phyloP scores from a whole-genome alignment of 225 moss, liverwort and hornwort species.

The Climacium dendroides region DNA sequence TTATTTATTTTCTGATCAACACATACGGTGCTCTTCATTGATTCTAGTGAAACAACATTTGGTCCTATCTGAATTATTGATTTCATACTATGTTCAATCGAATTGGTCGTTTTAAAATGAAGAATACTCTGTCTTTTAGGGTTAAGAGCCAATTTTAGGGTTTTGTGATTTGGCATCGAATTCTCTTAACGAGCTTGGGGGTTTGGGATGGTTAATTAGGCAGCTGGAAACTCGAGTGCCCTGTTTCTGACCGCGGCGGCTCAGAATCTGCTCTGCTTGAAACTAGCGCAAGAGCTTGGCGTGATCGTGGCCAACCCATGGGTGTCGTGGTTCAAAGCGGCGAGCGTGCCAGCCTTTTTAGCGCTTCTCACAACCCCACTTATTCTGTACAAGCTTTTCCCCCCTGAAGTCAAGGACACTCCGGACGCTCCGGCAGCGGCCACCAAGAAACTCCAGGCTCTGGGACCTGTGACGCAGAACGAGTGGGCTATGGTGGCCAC shows the following conservation, averaged over 20 bases:
- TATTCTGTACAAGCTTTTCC: slow-evolving; percentile 78
- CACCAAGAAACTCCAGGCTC: slow-evolving; percentile 59
- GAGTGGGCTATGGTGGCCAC: slow-evolving; percentile 93
- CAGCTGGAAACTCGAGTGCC: slow-evolving; percentile 88
- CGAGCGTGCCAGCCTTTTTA: slow-evolving; percentile 68
- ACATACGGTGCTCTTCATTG: neutral
- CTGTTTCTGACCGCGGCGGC: slow-evolving; percentile 95
- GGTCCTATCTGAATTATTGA: neutral
- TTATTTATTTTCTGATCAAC: neutral
- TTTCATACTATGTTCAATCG: neutral
- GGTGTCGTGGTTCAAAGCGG: slow-evolving; percentile 94
- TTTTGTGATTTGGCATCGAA: neutral
- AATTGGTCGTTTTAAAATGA: neutral
- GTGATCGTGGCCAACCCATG: slow-evolving; percentile 68
- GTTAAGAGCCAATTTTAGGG: neutral
- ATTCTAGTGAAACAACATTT: neutral
- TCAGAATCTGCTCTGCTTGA: slow-evolving; percentile 90
- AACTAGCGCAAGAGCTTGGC: slow-evolving; percentile 90
- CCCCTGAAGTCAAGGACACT: slow-evolving; percentile 81
- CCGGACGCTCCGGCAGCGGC: slow-evolving; percentile 91
- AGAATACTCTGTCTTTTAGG: neutral
- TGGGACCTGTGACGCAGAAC: slow-evolving; percentile 78
- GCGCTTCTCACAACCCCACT: slow-evolving; percentile 78
- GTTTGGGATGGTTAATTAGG: slow-evolving; percentile 11
- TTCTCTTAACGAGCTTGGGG: neutral